Evolutionary conservation across 768 basidiomycete genomes (phyloP), one percentile per base, ranked within the genome.

Genomic region (Macrocybe gigantea): DNA sequence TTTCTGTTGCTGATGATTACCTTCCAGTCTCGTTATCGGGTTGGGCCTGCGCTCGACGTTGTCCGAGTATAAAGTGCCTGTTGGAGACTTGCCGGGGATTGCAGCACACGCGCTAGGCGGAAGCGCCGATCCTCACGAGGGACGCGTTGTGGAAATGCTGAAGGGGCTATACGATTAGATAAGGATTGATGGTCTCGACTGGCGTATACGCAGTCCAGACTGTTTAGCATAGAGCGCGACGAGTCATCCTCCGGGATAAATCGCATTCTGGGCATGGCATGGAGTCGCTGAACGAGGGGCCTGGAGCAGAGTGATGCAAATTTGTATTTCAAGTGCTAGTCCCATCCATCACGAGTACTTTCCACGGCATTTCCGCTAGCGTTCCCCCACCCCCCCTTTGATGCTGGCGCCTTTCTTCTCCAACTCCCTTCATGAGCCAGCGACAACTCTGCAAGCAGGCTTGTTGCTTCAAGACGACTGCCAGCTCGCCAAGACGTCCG

Each of bases 11-110:
- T 22, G 22, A 22, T 22, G 22, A 22, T 22, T 22, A 22, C 22
- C 12, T 35, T 45, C 9, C 52, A 87, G 86, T 42, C 74, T 90
- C 9, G 80, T 90, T 10, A 64, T 60, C 2, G 55, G 69, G 7
- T 72, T 90, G 29, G 85, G 79, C 1, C 60, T 90, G 38, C 72
- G 78, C 48, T 75, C 75, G 7, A 79, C 67, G 14, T 71, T 88
- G 35, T 60, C 68, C 14, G 72, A 80, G 13, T 85, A 85, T 64
- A 78, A 78, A 1, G 83, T 89, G 1, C 85, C 86, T 6, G 70
- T 53, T 39, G 69, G 66, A 40, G 77, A 87, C 53, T 47, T 85
- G 4, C 58, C 68, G 6, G 68, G 61, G 38, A 77, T 89, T 50
- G 82, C 85, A 7, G 67, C 64, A 50, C 61, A 60, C 34, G 76